Base-by-base conservation (phyloP, 805 yeast genomes). In the Pichia cabralensis region DNA sequence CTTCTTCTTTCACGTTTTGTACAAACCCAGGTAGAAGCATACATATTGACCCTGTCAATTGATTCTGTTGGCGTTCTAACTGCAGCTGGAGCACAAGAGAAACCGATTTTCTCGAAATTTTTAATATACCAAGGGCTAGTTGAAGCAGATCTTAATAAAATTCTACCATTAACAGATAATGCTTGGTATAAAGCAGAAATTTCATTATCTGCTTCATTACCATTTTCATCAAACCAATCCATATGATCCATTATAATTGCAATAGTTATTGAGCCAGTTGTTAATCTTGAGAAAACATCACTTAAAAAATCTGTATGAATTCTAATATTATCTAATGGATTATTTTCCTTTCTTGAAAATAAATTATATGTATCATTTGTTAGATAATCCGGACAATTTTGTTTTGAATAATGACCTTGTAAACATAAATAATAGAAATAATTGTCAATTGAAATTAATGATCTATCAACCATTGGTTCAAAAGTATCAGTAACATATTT, bases 201-300 rank as follows among this genome's bases (percentile, higher is more conserved):
- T 54, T 83, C 94, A 28, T 67, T 64, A 30, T 66, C 59, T 10
- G 84, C 88, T 15, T 79, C 86, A 3, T 49, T 48, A 8, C 78
- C 80, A 12, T 63, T 52, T 24, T 82, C 77, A 45, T 77, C 76
- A 51, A 82, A 82, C 94, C 94, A 82, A 58, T 83, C 94, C 92
- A 83, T 80, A 55, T 82, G 94, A 56, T 82, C 94, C 94, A 82
- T 82, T 35, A 82, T 79, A 27, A 82, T 71, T 22, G 89, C 89
- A 46, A 78, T 76, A 5, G 88, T 76, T 28, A 82, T 65, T 9
- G 85, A 71, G 36, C 71, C 67, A 31, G 67, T 62, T 18, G 75
- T 62, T 34, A 82, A 61, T 42, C 92, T 67, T 27, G 71, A 75
- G 42, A 80, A 72, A 3, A 83, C 92, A 48, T 81, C 86, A 49